A percentile compares a stretch with the other conserved stretches of the same genome.
These are phyloP conservation scores for Basidioascus undulatus DNA, from an alignment of 768 basidiomycete species.

Conservation along the genomic window DNA sequence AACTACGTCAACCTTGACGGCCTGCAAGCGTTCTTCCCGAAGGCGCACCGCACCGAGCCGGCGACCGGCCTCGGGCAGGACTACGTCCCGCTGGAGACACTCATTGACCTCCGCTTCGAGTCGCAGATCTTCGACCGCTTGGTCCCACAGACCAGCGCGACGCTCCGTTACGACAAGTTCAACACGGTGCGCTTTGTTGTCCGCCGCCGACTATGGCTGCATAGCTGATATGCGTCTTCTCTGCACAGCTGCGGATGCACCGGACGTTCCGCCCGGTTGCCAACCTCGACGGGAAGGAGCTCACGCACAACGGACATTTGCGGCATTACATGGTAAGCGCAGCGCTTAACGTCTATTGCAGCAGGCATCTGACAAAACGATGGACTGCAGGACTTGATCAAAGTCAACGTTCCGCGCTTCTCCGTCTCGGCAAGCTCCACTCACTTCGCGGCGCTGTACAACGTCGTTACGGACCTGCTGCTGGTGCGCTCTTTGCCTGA, in stretches of 20 bases:
- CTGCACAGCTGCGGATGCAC: neutral
- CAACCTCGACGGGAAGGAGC: neutral
- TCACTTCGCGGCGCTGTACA: constrained; percentile 64
- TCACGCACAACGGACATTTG: neutral
- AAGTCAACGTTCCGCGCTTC: constrained; percentile 60
- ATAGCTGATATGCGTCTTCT: neutral
- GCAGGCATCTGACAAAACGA: no score
- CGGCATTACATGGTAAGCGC: constrained; percentile 1
- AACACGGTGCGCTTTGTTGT: constrained; percentile 52
- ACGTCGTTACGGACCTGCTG: constrained; percentile 61
- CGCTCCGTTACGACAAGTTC: constrained; percentile 77
- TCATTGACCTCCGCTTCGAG: constrained; percentile 58
- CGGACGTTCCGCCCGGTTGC: neutral
- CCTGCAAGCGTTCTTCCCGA: constrained; percentile 67
- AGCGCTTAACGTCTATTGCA: no score
- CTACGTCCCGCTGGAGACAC: constrained; percentile 51
- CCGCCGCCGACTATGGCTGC: neutral
- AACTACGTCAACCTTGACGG: constrained; percentile 55
- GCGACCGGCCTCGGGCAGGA: constrained; percentile 6
- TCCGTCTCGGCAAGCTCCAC: constrained; percentile 60
- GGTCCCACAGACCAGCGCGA: constrained; percentile 66
- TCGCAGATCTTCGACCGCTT: constrained; percentile 64
- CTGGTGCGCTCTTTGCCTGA: no score
- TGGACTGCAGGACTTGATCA: constrained; percentile 63
- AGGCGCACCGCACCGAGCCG: constrained; percentile 4